A percentile compares a stretch with the other conserved stretches of the same genome.
These are phyloP conservation scores for Arthrobotrys sphaeroides DNA, from an alignment of 2,329 filamentous ascomycete species.

Conservation along the genomic window DNA sequence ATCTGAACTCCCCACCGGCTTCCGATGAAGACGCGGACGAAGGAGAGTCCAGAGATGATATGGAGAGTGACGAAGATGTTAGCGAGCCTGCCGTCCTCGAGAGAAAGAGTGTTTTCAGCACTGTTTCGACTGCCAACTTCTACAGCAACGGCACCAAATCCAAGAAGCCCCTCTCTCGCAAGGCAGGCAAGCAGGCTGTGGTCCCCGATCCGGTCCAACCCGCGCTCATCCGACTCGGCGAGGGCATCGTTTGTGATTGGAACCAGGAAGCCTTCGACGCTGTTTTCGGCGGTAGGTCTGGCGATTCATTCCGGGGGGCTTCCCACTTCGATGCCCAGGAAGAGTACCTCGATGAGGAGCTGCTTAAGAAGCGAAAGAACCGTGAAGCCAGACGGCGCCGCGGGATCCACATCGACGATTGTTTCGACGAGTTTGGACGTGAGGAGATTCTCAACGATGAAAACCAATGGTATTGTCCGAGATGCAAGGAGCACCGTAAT, in stretches of 20 bases:
- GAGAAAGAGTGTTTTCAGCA: conserved; percentile 17
- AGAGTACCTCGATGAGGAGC: conserved; percentile 70
- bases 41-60: conserved; percentile 63
- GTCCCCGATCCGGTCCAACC: conserved; percentile 59
- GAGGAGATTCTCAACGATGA: conserved; percentile 92
- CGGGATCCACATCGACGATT: conserved; percentile 87
- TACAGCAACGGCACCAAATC: conserved; percentile 36
- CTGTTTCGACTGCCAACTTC: conserved; percentile 29
- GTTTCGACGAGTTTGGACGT: conserved; percentile 92
- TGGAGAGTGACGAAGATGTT: conserved; percentile 63
- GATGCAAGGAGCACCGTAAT: conserved; percentile 90
- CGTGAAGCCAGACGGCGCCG: conserved; percentile 74
- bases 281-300: conserved; percentile 69
- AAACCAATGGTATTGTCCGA: conserved; percentile 96
- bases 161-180: conserved; percentile 28
- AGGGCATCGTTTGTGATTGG: conserved; percentile 91
- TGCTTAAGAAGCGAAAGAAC: conserved; percentile 71
- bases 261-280: conserved; percentile 73
- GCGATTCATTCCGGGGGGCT: conserved; percentile 58
- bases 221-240: conserved; percentile 79
- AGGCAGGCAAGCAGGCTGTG: conserved; percentile 28
- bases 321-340: conserved; percentile 38
- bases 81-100: conserved; percentile 14
- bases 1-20: conserved; percentile 49
- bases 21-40: conserved; percentile 59